phyloP scores from a whole-genome alignment of 305 asterid species.

The Ilex paraguariensis region DNA sequence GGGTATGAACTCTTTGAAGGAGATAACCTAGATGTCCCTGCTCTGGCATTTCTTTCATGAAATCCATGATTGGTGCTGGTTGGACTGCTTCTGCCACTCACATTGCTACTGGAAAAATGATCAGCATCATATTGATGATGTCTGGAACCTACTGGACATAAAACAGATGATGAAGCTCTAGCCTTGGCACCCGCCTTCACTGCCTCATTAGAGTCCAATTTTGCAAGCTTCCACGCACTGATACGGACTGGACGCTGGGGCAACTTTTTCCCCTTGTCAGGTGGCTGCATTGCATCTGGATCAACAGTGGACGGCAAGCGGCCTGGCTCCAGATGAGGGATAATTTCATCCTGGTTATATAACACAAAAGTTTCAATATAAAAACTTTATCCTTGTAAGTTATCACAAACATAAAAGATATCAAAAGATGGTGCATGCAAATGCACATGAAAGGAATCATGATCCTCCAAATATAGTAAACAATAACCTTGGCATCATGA shows the following conservation, averaged over 20 bases:
- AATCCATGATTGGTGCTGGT: constrained; percentile 58
- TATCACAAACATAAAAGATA: too few species aligned
- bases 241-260: constrained; percentile 71
- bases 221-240: constrained; percentile 98
- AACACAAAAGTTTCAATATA: too few species aligned
- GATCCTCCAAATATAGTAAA: too few species aligned
- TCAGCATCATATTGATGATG: constrained; percentile 58
- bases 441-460: too few species aligned
- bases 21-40: constrained; percentile 55
- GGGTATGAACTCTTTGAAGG: constrained; percentile 73
- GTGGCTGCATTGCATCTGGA: constrained; percentile 57
- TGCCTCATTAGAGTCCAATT: constrained; percentile 81
- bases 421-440: too few species aligned
- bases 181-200: constrained; percentile 94
- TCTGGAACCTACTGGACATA: constrained; percentile 64
- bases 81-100: constrained; percentile 82
- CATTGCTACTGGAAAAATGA: constrained; percentile 51
- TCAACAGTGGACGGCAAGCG: constrained; percentile 87
- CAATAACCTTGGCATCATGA: too few species aligned
- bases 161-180: constrained; percentile 85
- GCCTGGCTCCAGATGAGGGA: constrained; percentile 91
- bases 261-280: constrained; percentile 59
- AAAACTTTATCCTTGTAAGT: too few species aligned
- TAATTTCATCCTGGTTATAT: constrained; percentile 67
- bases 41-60: constrained; percentile 42